Conservation (phyloP, 768 basidiomycete genomes). For the Lepiota brunneoincarnata region DNA sequence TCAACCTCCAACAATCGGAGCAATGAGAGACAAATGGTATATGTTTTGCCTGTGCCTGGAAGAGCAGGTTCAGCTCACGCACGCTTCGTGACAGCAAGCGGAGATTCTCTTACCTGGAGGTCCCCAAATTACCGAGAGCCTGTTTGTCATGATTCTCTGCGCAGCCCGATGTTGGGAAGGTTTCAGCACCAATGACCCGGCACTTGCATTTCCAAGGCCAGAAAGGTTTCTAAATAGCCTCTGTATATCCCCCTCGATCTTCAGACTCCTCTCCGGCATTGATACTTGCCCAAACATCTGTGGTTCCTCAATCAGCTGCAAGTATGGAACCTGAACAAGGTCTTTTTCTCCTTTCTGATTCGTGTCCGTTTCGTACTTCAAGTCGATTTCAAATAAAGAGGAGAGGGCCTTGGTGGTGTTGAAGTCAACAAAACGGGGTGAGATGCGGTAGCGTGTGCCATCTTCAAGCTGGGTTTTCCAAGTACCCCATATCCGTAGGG, state of each 20-base stretch:
- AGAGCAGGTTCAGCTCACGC: not conserved
- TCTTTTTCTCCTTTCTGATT: slow-evolving; percentile 12
- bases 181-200: slow-evolving; percentile 40
- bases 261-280: slow-evolving; percentile 26
- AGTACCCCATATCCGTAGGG: slow-evolving; percentile 37
- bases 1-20: slow-evolving; percentile 44
- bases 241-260: slow-evolving; percentile 36
- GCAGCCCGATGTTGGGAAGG: slow-evolving; percentile 45
- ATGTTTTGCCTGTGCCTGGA: slow-evolving; percentile 51
- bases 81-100: not conserved
- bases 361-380: slow-evolving; percentile 27
- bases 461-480: slow-evolving; percentile 24
- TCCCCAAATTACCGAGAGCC: slow-evolving; percentile 48
- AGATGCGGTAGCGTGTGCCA: slow-evolving; percentile 40
- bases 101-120: slow-evolving; percentile 39
- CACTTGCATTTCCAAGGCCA: slow-evolving; percentile 29
- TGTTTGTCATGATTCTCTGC: slow-evolving; percentile 38
- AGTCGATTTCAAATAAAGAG: slow-evolving; percentile 44
- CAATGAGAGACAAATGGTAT: slow-evolving; percentile 46
- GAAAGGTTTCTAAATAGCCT: slow-evolving; percentile 36
- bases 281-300: slow-evolving; percentile 32
- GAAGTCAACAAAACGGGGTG: slow-evolving; percentile 50
- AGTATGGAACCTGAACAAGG: slow-evolving; percentile 33
- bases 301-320: slow-evolving; percentile 44
- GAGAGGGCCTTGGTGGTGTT: slow-evolving; percentile 46